These are phyloP conservation scores for Malus hybrid DNA, from an alignment of 331 rosid genomes.

Conservation along the genomic window DNA sequence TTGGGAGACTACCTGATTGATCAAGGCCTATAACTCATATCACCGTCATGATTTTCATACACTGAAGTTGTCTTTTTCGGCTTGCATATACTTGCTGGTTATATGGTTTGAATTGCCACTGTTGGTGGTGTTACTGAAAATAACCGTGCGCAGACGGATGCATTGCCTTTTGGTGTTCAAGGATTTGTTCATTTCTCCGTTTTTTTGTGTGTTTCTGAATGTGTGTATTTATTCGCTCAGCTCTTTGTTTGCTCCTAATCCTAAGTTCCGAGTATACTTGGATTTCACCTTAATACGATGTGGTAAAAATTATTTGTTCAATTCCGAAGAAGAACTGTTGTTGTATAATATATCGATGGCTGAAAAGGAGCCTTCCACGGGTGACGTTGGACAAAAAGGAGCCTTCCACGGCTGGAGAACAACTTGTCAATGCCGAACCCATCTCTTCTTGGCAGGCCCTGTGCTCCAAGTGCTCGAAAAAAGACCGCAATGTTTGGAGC, in stretches of 20 bases:
- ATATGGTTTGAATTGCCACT: conserved; percentile 8
- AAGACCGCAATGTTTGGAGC: too few species aligned
- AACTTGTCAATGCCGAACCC: too few species aligned
- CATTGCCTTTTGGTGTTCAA: conserved; percentile 9
- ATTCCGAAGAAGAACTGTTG: background rate
- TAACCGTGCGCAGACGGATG: conserved; percentile 5
- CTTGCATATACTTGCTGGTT: conserved; percentile 17
- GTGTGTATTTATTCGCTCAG: conserved; percentile 16
- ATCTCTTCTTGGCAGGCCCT: too few species aligned
- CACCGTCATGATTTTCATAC: conserved; percentile 3
- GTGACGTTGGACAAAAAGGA: too few species aligned
- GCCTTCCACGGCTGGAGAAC: too few species aligned
- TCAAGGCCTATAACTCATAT: conserved; percentile 31
- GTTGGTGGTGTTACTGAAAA: conserved; percentile 18
- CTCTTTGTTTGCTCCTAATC: background rate
- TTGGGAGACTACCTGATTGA: conserved; percentile 55
- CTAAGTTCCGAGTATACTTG: background rate
- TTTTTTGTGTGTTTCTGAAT: background rate
- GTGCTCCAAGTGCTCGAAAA: background rate
- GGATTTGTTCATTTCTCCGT: background rate
- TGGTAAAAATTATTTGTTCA: background rate
- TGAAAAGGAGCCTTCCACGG: too few species aligned
- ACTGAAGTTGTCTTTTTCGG: conserved; percentile 8
- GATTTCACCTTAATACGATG: background rate
- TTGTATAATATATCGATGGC: background rate